These are phyloP conservation scores for Pythium coloratum DNA, from an alignment of 352 stramenopile genomes.

Conservation along the genomic window DNA sequence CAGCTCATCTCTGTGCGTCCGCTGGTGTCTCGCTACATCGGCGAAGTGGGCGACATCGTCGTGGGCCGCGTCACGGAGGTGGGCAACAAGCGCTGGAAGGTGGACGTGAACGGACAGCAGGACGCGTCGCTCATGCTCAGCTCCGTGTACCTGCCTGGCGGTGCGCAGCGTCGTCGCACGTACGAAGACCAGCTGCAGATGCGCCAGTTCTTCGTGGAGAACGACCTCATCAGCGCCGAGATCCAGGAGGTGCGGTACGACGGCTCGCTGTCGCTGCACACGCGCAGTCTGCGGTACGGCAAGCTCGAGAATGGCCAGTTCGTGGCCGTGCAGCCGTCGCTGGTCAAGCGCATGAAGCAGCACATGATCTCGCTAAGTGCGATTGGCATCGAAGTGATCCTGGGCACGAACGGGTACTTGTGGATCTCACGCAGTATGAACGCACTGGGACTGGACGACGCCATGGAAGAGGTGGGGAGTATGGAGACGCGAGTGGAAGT, in stretches of 20 bases:
- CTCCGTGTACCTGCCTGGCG: constrained; percentile 94
- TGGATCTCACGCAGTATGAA: constrained; percentile 92
- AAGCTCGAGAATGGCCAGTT: constrained; percentile 96
- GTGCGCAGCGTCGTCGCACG: constrained; percentile 95
- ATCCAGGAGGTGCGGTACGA: constrained; percentile 89
- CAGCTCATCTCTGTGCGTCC: constrained; percentile 95
- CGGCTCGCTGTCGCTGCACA: constrained; percentile 94
- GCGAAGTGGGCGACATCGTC: constrained; percentile 96
- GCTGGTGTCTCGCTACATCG: constrained; percentile 90
- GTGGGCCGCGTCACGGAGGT: constrained; percentile 95
- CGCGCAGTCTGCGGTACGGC: constrained; percentile 92
- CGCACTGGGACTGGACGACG: constrained; percentile 39
- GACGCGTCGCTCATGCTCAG: constrained; percentile 90
- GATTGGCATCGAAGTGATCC: constrained; percentile 89
- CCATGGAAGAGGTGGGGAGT: constrained; percentile 55
- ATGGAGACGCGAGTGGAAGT: constrained; percentile 89
- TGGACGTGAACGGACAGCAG: constrained; percentile 90
- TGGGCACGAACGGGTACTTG: constrained; percentile 95
- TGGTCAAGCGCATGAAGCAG: constrained; percentile 94
- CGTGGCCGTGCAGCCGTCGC: constrained; percentile 80
- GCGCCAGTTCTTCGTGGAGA: constrained; percentile 93
- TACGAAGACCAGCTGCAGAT: constrained; percentile 98
- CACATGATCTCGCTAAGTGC: constrained; percentile 89
- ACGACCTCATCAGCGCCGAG: constrained; percentile 95
- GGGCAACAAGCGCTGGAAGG: constrained; percentile 93